These are phyloP conservation scores for Aspergillus versicolor DNA, from an alignment of 2,329 filamentous ascomycete genomes.

Conservation along the genomic window DNA sequence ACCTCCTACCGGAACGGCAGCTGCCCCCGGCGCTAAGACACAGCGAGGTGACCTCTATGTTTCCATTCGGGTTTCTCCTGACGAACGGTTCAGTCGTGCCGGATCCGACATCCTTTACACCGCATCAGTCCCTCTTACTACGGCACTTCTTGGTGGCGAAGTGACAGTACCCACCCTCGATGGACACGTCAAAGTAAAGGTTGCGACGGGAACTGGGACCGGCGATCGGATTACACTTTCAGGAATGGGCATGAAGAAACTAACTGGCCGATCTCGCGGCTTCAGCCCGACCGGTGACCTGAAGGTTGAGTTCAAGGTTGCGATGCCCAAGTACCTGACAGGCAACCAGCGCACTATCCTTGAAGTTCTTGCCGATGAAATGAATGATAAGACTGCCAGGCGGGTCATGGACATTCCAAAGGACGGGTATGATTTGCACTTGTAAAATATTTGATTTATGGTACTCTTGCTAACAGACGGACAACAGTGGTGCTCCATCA, in stretches of 20 bases:
- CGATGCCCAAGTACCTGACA: conserved; percentile 91
- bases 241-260: conserved; percentile 91
- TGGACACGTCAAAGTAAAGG: conserved; percentile 84
- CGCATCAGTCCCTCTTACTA: conserved; percentile 86
- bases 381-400: conserved; percentile 88
- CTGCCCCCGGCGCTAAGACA: conserved; percentile 62
- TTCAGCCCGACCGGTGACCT: conserved; percentile 69
- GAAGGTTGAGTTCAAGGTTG: conserved; percentile 89
- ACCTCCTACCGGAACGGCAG: conserved; percentile 69
- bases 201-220: conserved; percentile 86
- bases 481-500: conserved; percentile 21
- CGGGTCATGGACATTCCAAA: conserved; percentile 80
- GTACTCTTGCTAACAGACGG: conserved; percentile 1
- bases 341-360: conserved; percentile 89
- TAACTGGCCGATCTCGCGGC: conserved; percentile 62
- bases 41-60: conserved; percentile 87
- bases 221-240: conserved; percentile 86
- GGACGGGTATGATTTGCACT: conserved; percentile 49
- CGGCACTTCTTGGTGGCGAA: conserved; percentile 87
- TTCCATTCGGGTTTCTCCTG: conserved; percentile 81
- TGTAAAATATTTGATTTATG: background rate
- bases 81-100: conserved; percentile 82
- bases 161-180: conserved; percentile 87
- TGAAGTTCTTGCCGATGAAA: conserved; percentile 95
- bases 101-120: conserved; percentile 93